Evolutionary conservation across 2,329 filamentous ascomycete species (phyloP).

Genomic region (Fusarium mangiferae): DNA sequence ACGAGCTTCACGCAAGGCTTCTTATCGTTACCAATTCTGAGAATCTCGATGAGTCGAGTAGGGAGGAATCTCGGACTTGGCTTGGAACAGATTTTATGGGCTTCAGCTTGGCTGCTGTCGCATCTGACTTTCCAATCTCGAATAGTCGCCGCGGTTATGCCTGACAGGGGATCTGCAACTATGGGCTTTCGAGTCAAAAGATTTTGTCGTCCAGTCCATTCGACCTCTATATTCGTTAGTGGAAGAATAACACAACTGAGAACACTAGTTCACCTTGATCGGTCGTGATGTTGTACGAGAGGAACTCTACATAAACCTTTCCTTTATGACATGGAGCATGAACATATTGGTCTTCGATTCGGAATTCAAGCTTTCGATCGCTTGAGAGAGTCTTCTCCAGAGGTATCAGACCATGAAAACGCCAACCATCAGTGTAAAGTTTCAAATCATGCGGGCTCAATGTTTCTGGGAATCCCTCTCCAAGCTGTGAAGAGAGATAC

Average conservation of each 20-base stretch:
- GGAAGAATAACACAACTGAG: accelerated
- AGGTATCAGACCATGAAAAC: background rate
- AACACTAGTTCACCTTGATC: background rate
- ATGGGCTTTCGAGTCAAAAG: background rate
- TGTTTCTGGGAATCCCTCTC: accelerated
- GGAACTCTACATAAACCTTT: background rate
- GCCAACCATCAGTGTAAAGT: background rate
- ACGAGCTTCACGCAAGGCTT: background rate
- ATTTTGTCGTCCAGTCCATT: background rate
- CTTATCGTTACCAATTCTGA: accelerated
- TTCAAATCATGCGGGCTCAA: background rate
- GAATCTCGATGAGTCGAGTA: background rate
- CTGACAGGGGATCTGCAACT: background rate
- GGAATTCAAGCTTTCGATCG: background rate
- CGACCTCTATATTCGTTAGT: background rate
- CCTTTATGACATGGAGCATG: background rate
- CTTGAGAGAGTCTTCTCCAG: background rate
- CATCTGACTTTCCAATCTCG: background rate
- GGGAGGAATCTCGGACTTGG: background rate
- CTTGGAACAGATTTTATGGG: background rate
- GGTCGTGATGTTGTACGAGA: background rate
- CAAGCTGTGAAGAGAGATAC: background rate
- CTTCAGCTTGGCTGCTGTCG: accelerated
- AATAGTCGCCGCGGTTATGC: accelerated
- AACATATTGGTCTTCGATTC: background rate